Evolutionary conservation across 352 stramenopile genomes (phyloP), one percentile per base, ranked within the genome.

Genomic region (Pythium utonaiense): DNA sequence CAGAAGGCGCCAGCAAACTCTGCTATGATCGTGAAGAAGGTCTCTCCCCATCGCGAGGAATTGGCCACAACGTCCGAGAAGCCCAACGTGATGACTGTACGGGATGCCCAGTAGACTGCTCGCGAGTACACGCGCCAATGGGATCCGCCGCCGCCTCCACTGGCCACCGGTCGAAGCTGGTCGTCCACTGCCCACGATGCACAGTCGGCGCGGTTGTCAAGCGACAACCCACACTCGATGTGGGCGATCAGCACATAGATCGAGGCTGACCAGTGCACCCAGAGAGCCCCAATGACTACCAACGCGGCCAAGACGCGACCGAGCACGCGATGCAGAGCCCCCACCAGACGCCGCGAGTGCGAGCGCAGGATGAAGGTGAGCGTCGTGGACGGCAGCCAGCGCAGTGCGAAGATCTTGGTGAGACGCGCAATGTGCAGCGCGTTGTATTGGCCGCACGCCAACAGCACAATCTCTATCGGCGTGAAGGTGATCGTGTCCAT

Each of bases 1-100:
- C 66, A 74, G 30, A 74, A 74, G 0, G 66, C 64, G 28, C 66
- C 66, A 6, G 47, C 62, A 47, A 74, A 74, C 40, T 74, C 66
- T 38, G 33, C 48, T 12, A 70, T 17, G 53, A 74, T 62, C 10
- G 56, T 63, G 55, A 64, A 70, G 17, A 67, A 64, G 14, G 66
- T 68, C 51, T 74, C 66, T 3, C 52, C 70, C 16, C 51, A 51
- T 22, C 56, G 63, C 28, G 60, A 53, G 4, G 60, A 17, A 19
- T 67, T 65, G 7, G 56, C 57, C 1, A 65, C 49, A 6, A 58
- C 56, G 19, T 74, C 66, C 8, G 66, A 67, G 25, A 74, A 74
- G 1, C 66, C 66, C 3, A 74, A 53, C 3, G 66, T 74, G 57
- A 74, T 67, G 10, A 70, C 49, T 7, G 62, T 67, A 7, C 66